Conservation (phyloP, 2,329 filamentous ascomycete genomes). For the Allantophomopsis cytisporea region DNA sequence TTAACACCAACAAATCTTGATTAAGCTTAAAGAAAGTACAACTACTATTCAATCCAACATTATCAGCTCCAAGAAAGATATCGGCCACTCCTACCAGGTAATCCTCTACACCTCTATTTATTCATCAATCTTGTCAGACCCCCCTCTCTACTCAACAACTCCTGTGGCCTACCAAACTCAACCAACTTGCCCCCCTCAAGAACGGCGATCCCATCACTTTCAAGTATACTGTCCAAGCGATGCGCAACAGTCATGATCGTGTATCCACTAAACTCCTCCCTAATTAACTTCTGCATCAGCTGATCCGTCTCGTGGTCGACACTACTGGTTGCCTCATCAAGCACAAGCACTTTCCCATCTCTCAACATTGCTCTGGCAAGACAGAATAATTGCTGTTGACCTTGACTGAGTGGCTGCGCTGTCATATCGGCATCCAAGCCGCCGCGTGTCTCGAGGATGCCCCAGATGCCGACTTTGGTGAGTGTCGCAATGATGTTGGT, state of each 20-base stretch:
- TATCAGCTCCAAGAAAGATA: no score
- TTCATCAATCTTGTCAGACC: no score
- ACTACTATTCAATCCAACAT: no score
- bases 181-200: slow-evolving; percentile 76
- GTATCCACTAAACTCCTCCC: slow-evolving; percentile 48
- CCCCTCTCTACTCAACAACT: slow-evolving; percentile 39
- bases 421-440: slow-evolving; percentile 23
- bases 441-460: slow-evolving; percentile 21
- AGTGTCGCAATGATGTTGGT: slow-evolving; percentile 76
- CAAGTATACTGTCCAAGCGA: slow-evolving; percentile 81
- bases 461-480: slow-evolving; percentile 47
- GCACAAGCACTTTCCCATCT: slow-evolving; percentile 76
- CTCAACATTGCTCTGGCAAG: slow-evolving; percentile 75
- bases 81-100: no score
- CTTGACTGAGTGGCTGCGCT: slow-evolving; percentile 64
- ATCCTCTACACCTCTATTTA: no score
- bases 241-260: slow-evolving; percentile 93
- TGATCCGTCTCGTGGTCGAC: slow-evolving; percentile 33
- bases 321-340: slow-evolving; percentile 65
- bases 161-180: slow-evolving; percentile 75
- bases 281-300: slow-evolving; percentile 85
- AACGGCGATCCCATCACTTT: slow-evolving; percentile 93
- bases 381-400: slow-evolving; percentile 82
- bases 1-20: no score
- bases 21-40: no score